Evolutionary conservation across 2,329 filamentous ascomycete genomes (phyloP).

Genomic region (Cyphellophora europaea): DNA sequence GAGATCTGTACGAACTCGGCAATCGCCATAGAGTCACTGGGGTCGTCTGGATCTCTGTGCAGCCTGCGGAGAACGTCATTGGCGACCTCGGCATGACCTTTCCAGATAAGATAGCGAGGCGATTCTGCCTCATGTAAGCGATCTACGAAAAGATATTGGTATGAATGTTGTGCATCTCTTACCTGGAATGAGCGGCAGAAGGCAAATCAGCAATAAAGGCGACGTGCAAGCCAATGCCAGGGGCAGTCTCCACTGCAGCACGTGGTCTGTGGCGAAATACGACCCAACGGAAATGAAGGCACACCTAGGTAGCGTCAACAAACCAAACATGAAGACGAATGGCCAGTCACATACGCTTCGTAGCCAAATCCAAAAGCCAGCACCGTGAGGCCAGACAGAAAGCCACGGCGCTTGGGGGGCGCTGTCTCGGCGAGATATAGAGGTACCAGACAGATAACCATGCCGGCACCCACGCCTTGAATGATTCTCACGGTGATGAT

Average conservation of each 20-base stretch:
- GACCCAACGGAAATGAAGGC: slow-evolving; percentile 7
- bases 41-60: slow-evolving; percentile 6
- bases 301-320: slow-evolving; percentile 4
- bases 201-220: slow-evolving; percentile 6
- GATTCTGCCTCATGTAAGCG: too few relatives aligned
- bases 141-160: too few relatives aligned
- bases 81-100: slow-evolving; percentile 6
- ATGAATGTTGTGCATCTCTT: too few relatives aligned
- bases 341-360: slow-evolving; percentile 3
- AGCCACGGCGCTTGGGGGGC: slow-evolving; percentile 31
- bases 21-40: neutral
- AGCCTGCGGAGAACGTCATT: slow-evolving; percentile 6
- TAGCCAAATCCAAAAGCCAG: slow-evolving; percentile 9
- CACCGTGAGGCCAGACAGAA: slow-evolving; percentile 12
- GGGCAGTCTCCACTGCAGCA: slow-evolving; percentile 7
- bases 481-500: slow-evolving; percentile 12
- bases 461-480: slow-evolving; percentile 32
- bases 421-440: slow-evolving; percentile 34
- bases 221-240: slow-evolving; percentile 6
- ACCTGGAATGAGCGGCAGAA: slow-evolving; percentile 8
- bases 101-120: slow-evolving; percentile 8
- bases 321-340: neutral
- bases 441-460: slow-evolving; percentile 33
- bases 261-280: slow-evolving; percentile 6
- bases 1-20: slow-evolving; percentile 7